Evolutionary conservation across 768 basidiomycete species (phyloP).

Genomic region (Collybia mongolica): DNA sequence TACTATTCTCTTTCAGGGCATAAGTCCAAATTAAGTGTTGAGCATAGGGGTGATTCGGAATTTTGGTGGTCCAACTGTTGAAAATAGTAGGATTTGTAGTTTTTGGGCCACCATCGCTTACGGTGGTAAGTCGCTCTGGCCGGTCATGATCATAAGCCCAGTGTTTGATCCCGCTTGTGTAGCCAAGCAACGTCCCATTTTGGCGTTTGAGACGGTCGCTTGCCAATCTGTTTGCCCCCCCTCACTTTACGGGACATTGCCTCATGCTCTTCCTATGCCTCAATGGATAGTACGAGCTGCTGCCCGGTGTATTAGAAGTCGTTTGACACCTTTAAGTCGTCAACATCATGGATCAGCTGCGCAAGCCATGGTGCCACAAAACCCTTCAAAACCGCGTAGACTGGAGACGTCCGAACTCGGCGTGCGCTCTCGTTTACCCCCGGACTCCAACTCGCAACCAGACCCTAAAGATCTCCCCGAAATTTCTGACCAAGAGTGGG

Average conservation of each 20-base stretch:
- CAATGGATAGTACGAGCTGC: neutral
- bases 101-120: no score
- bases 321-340: neutral
- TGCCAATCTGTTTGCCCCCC: no score
- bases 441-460: constrained; percentile 29
- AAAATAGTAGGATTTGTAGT: no score
- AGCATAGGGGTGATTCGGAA: no score
- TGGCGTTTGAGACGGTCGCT: no score
- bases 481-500: constrained; percentile 75
- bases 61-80: no score
- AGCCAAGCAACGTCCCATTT: no score
- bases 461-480: constrained; percentile 22
- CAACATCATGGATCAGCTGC: neutral
- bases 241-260: neutral
- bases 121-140: no score
- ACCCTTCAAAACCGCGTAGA: neutral
- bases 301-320: neutral
- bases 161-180: no score
- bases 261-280: neutral
- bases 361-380: neutral
- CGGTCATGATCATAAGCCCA: no score
- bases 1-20: no score
- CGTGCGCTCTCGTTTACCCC: constrained; percentile 31
- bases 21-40: no score
- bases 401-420: constrained; percentile 27